Evolutionary conservation across 2,329 filamentous ascomycete genomes (phyloP).

Genomic region (Aspergillus flavus): DNA sequence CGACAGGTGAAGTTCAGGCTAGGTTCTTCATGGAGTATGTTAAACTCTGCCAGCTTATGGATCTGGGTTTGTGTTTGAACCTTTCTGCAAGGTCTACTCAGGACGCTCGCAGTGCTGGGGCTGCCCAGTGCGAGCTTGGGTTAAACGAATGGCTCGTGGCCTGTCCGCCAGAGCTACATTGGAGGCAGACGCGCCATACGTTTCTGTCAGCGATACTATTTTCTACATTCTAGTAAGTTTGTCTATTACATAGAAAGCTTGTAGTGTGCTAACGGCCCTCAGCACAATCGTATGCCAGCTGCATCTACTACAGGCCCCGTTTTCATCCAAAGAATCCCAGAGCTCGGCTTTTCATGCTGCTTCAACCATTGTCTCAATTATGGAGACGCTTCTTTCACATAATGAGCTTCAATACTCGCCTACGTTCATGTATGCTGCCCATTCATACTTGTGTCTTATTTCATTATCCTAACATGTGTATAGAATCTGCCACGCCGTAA

Average conservation of each 20-base stretch:
- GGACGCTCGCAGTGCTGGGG: slow-evolving; percentile 4
- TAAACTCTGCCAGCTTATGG: slow-evolving; percentile 20
- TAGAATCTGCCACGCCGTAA: slow-evolving; percentile 17
- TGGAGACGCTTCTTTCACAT: slow-evolving; percentile 15
- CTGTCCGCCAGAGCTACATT: slow-evolving; percentile 14
- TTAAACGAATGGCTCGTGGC: slow-evolving; percentile 17
- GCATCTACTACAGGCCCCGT: slow-evolving; percentile 12
- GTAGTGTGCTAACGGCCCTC: not conserved
- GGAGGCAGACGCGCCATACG: slow-evolving; percentile 13
- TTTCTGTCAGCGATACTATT: slow-evolving; percentile 14
- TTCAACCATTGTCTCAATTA: slow-evolving; percentile 15
- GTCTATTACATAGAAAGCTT: no score
- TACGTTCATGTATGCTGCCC: slow-evolving; percentile 9
- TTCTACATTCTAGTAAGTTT: slow-evolving; percentile 16
- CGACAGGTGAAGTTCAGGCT: not conserved
- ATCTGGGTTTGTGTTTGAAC: slow-evolving; percentile 15
- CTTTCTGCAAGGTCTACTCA: slow-evolving; percentile 12
- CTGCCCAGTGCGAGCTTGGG: slow-evolving; percentile 17
- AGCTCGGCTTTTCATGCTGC: slow-evolving; percentile 18
- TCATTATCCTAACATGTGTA: not conserved
- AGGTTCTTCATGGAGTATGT: slow-evolving; percentile 18
- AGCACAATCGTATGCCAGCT: slow-evolving; percentile 19
- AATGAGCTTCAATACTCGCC: slow-evolving; percentile 14
- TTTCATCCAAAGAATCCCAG: slow-evolving; percentile 7
- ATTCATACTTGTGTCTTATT: not conserved